Evolutionary conservation across 164 flowering plant species (phyloP).

Genomic region (Magnolia officinalis): DNA sequence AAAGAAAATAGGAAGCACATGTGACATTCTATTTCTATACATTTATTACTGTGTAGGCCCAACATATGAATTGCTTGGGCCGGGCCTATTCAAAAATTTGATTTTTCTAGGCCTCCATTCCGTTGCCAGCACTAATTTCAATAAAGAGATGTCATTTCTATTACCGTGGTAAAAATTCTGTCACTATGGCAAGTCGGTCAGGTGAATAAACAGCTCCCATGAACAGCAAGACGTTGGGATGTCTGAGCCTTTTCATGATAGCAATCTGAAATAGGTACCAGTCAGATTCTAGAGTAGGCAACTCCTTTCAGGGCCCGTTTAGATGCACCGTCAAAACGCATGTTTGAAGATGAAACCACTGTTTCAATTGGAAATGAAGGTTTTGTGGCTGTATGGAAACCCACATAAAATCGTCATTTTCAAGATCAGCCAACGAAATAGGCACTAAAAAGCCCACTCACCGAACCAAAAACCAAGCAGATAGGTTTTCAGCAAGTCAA

Average conservation of each 20-base stretch:
- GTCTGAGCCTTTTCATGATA: constrained; percentile 76
- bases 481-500: no score
- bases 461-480: no score
- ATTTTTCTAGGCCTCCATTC: neutral
- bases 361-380: neutral
- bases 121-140: neutral
- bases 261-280: constrained; percentile 38
- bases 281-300: neutral
- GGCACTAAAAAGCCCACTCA: no score
- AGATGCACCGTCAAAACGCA: neutral
- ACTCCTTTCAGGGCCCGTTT: neutral
- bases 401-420: neutral
- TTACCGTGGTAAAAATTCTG: constrained; percentile 81
- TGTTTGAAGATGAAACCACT: neutral
- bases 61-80: neutral
- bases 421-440: no score
- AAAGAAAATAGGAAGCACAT: neutral
- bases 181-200: constrained; percentile 70
- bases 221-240: constrained; percentile 84
- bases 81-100: neutral
- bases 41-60: neutral
- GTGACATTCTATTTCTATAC: neutral
- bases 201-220: constrained; percentile 81
- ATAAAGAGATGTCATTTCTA: neutral
- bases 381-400: neutral